These are phyloP conservation scores for Fraxinus sp. DNA, from an alignment of 305 asterid genomes.

Conservation along the genomic window DNA sequence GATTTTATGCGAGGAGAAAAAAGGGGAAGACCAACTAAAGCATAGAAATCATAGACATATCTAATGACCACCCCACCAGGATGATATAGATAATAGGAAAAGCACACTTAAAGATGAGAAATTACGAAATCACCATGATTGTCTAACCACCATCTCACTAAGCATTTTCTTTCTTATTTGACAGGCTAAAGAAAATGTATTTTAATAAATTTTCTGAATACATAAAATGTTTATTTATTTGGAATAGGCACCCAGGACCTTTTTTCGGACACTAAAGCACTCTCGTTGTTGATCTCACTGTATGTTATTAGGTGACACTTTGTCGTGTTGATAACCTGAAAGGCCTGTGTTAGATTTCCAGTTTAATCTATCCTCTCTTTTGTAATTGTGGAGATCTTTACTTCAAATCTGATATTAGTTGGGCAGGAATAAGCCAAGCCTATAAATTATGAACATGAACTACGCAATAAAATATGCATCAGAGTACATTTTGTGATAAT, in stretches of 20 bases:
- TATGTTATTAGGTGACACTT: neutral
- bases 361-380: neutral
- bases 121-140: neutral
- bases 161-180: neutral
- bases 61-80: neutral
- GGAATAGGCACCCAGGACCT: neutral
- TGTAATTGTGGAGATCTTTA: neutral
- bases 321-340: neutral
- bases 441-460: neutral
- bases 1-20: neutral
- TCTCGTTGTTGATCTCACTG: neutral
- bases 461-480: neutral
- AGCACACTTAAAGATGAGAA: neutral
- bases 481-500: neutral
- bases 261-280: neutral
- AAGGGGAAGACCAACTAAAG: neutral
- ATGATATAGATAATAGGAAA: neutral
- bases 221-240: neutral
- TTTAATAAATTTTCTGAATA: neutral
- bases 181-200: constrained; percentile 1
- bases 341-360: neutral
- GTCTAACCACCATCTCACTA: neutral
- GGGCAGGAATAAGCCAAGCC: neutral
- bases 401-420: neutral
- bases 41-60: neutral